Evolutionary conservation across 2,329 filamentous ascomycete genomes (phyloP), one percentile per base, ranked within the genome.

Genomic region (Fusarium pininemorale): DNA sequence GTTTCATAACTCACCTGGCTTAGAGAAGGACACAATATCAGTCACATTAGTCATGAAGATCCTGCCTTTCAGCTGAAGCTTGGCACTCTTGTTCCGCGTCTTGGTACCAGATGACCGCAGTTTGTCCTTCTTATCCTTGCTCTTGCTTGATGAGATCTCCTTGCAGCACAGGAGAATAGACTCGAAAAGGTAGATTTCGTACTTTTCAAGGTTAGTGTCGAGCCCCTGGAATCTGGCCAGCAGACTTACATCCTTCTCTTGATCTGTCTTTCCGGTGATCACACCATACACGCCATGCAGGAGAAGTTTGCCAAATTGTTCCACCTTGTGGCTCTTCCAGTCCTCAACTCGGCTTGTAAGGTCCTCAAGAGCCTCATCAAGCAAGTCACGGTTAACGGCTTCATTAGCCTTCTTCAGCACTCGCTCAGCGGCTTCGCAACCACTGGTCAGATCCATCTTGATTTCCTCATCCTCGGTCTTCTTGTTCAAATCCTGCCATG

Each of bases 41-140:
- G 95, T 98, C 62, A 99, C 96, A 80, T 99, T 99, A 76, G 95
- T 95, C 95, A 99, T 98, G 84, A 98, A 98, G 78, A 99, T 99
- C 58, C 96, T 91, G 44, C 96, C 96, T 83, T 99, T 99, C 37
- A 99, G 88, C 83, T 98, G 95, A 70, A 98, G 87, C 83, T 96
- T 98, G 47, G 92, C 93, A 78, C 90, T 93, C 81, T 90, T 91
- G 79, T 88, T 90, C 51, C 85, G 84, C 53, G 83, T 80, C 81
- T 91, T 94, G 66, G 90, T 88, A 12, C 83, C 84, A 5, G 84
- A 85, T 1, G 88, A 87, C 63, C 85, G 85, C 10, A 87, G 88
- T 79, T 90, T 90, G 79, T 92, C 90, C 77, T 90, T 92, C 80
- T 94, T 96, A 63, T 94, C 93, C 81, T 93, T 94, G 81, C 82